phyloP scores from a whole-genome alignment of 345 rosid genomes.

The Citrus cavaleriei region DNA sequence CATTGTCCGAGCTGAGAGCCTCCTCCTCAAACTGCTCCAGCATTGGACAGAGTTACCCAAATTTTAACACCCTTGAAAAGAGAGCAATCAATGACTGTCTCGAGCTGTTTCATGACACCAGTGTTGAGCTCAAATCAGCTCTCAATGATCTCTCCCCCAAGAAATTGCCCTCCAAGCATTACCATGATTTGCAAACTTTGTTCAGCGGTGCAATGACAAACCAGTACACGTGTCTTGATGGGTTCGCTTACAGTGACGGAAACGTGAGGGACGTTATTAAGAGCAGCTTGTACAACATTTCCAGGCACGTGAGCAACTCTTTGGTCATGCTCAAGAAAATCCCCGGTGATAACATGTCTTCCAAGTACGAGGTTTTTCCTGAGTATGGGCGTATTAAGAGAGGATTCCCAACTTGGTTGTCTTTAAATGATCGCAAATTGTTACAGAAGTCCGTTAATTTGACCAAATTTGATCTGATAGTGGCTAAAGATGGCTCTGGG shows the following conservation, averaged over 20 bases:
- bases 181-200: slow-evolving; percentile 55
- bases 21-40: slow-evolving; percentile 46
- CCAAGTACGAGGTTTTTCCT: slow-evolving; percentile 28
- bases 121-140: slow-evolving; percentile 41
- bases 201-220: slow-evolving; percentile 77
- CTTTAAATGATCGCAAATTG: slow-evolving; percentile 40
- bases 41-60: slow-evolving; percentile 21
- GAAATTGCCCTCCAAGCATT: slow-evolving; percentile 24
- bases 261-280: slow-evolving; percentile 38
- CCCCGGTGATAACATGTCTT: slow-evolving; percentile 31
- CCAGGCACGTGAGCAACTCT: slow-evolving; percentile 63
- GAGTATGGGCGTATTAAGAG: slow-evolving; percentile 36
- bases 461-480: slow-evolving; percentile 43
- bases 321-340: slow-evolving; percentile 59
- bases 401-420: slow-evolving; percentile 64
- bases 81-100: slow-evolving; percentile 64
- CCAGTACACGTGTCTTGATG: slow-evolving; percentile 90
- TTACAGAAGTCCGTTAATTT: slow-evolving; percentile 32
- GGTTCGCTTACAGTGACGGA: slow-evolving; percentile 46
- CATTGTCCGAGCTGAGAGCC: slow-evolving; percentile 41
- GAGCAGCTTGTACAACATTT: slow-evolving; percentile 44
- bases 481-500: slow-evolving; percentile 75
- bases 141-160: slow-evolving; percentile 39
- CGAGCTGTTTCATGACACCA: slow-evolving; percentile 51
- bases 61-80: slow-evolving; percentile 30